A percentile compares a stretch with the other conserved stretches of the same genome.
These are phyloP conservation scores for Xylaria sp. DNA, from an alignment of 2,329 filamentous ascomycete genomes.

Conservation along the genomic window DNA sequence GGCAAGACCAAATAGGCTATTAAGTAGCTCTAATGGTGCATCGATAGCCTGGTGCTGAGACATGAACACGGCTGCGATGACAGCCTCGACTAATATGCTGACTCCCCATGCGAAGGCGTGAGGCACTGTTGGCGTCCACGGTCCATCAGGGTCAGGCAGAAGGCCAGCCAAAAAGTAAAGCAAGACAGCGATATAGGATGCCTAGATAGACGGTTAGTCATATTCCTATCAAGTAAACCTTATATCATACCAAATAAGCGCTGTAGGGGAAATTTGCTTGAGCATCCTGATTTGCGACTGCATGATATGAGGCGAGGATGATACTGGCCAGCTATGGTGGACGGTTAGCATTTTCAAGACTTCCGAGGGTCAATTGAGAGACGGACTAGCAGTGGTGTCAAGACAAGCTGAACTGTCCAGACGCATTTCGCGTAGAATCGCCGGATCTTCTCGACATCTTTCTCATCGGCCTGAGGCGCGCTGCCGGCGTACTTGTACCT, in stretches of 20 bases:
- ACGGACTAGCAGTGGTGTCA: conserved; percentile 48
- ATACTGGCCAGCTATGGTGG: conserved; percentile 49
- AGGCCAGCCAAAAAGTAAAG: conserved; percentile 56
- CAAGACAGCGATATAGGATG: conserved; percentile 54
- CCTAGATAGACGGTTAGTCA: conserved; percentile 41
- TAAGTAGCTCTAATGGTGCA: conserved; percentile 46
- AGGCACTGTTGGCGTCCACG: conserved; percentile 53
- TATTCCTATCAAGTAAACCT: background rate
- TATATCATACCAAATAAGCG: conserved; percentile 50
- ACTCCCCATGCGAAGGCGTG: conserved; percentile 54
- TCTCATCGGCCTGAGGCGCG: conserved; percentile 46
- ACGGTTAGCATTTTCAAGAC: conserved; percentile 11
- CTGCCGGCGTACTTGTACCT: conserved; percentile 47
- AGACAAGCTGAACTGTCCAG: conserved; percentile 50
- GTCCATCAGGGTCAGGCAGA: conserved; percentile 57
- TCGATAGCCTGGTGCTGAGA: conserved; percentile 47
- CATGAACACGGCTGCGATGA: conserved; percentile 52
- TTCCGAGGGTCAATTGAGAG: background rate
- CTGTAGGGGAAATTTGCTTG: conserved; percentile 53
- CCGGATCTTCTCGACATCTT: conserved; percentile 45
- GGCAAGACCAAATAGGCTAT: conserved; percentile 48
- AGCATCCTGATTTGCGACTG: conserved; percentile 45
- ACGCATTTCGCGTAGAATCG: conserved; percentile 50
- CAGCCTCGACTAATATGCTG: conserved; percentile 50
- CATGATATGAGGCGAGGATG: conserved; percentile 48